Conservation (phyloP, 2,329 filamentous ascomycete genomes). For the Thelonectria rubi region DNA sequence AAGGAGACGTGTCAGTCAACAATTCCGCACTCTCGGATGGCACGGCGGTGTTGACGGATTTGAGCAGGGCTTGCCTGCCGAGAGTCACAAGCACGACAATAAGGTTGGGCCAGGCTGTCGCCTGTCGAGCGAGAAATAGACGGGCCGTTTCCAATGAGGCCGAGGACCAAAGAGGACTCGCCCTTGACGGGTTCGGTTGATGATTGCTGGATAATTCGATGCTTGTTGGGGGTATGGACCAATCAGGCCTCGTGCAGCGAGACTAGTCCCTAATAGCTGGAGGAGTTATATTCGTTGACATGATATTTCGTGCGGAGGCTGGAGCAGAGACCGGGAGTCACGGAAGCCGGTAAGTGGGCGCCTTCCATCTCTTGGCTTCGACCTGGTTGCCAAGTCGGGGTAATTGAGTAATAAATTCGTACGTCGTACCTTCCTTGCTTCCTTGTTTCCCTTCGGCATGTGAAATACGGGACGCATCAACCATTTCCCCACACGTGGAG, state of each 20-base stretch:
- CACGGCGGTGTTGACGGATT: not conserved
- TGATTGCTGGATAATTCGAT: not conserved
- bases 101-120: not conserved
- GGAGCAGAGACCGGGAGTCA: no score
- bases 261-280: not conserved
- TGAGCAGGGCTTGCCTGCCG: not conserved
- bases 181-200: not conserved
- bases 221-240: not conserved
- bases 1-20: not conserved
- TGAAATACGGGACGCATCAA: not conserved
- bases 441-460: not conserved
- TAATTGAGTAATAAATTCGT: not conserved
- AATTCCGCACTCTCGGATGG: not conserved
- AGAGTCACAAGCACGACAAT: not conserved
- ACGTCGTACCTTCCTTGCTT: not conserved
- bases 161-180: not conserved
- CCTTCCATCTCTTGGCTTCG: no score
- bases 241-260: not conserved
- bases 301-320: no score
- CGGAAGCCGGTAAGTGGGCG: no score
- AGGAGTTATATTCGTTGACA: not conserved
- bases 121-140: not conserved
- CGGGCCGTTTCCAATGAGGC: not conserved
- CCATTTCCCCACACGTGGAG: not conserved
- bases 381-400: not conserved